Evolutionary conservation across 306 rosid species (phyloP).

Genomic region (Argentina anserina): DNA sequence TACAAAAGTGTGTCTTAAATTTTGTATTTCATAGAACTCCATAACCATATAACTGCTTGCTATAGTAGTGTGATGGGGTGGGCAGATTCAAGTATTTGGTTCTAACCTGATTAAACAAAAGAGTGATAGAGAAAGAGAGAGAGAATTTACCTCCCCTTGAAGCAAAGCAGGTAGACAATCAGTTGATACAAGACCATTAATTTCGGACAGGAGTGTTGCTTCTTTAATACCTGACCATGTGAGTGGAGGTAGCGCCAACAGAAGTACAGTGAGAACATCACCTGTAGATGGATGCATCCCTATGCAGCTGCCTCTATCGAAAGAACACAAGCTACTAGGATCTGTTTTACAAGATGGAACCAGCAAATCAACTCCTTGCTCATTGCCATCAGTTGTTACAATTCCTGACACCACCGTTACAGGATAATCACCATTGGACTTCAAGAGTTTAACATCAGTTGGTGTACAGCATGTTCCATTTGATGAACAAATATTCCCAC

Average conservation of each 20-base stretch:
- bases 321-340: conserved; percentile 40
- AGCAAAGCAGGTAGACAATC: conserved; percentile 60
- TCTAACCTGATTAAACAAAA: conserved; percentile 14
- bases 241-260: conserved; percentile 62
- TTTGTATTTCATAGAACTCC: background rate
- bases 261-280: conserved; percentile 74
- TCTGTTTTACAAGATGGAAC: conserved; percentile 51
- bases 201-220: conserved; percentile 50
- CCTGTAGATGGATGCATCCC: conserved; percentile 73
- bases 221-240: conserved; percentile 72
- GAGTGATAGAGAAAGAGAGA: conserved; percentile 10
- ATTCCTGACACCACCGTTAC: conserved; percentile 65
- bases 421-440: conserved; percentile 43
- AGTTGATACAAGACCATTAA: conserved; percentile 39
- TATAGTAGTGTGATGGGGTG: background rate
- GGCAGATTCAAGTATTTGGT: background rate
- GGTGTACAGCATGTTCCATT: conserved; percentile 38
- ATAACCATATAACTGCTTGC: background rate
- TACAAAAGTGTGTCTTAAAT: background rate
- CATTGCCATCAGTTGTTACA: conserved; percentile 42
- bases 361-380: conserved; percentile 68
- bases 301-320: conserved; percentile 58
- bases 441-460: conserved; percentile 45
- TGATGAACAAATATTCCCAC: conserved; percentile 31
- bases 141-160: conserved; percentile 64